These are phyloP conservation scores for Lepidium africanum DNA, from an alignment of 345 rosid genomes.

Conservation along the genomic window DNA sequence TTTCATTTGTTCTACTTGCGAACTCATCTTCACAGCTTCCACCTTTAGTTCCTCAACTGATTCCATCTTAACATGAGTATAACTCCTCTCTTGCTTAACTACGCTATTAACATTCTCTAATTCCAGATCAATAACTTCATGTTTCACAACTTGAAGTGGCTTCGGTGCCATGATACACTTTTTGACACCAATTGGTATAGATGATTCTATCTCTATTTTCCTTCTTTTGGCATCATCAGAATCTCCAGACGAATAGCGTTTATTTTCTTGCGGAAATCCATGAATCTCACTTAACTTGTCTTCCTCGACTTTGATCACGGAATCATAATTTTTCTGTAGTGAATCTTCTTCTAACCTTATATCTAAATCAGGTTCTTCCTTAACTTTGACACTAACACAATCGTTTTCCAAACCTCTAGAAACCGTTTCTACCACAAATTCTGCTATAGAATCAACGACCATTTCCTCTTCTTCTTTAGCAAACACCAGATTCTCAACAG, in stretches of 20 bases:
- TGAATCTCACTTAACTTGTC: not conserved
- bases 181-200: not conserved
- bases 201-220: not conserved
- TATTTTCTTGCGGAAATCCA: not conserved
- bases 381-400: not conserved
- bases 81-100: constrained; percentile 6
- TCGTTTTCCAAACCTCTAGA: not conserved
- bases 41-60: not conserved
- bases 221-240: not conserved
- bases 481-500: not conserved
- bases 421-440: not conserved
- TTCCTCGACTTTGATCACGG: constrained; percentile 8
- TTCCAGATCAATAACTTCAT: not conserved
- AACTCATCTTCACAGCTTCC: not conserved
- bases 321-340: no score
- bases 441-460: not conserved
- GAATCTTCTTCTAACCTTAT: not conserved
- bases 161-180: not conserved
- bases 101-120: not conserved
- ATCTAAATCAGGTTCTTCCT: constrained; percentile 7
- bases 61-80: not conserved
- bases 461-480: not conserved
- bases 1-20: constrained; percentile 1
- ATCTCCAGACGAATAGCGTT: not conserved
- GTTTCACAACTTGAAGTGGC: constrained; percentile 9